phyloP scores from a whole-genome alignment of 108 stramenopile genomes.

The Cyclotella choctawhatcheeana region DNA sequence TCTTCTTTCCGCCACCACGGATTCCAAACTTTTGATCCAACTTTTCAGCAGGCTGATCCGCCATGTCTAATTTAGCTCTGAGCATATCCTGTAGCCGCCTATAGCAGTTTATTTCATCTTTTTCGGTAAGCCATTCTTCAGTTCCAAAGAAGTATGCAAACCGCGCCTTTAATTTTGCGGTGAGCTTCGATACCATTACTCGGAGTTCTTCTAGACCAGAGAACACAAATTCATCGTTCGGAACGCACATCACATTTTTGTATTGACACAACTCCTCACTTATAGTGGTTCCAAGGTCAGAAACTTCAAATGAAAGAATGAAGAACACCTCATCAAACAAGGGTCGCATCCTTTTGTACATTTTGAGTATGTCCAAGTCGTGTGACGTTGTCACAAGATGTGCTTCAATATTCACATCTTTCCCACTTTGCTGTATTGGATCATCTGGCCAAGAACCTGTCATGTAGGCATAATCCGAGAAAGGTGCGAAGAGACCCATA shows the following conservation, averaged over 20 bases:
- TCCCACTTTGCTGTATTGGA: slow-evolving; percentile 26
- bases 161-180: slow-evolving; percentile 23
- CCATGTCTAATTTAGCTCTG: slow-evolving; percentile 23
- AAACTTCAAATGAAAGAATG: slow-evolving; percentile 20
- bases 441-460: slow-evolving; percentile 22
- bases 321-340: slow-evolving; percentile 47
- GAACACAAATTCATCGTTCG: slow-evolving; percentile 43
- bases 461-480: slow-evolving; percentile 33
- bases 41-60: slow-evolving; percentile 16
- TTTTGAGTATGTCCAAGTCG: slow-evolving; percentile 28
- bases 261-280: slow-evolving; percentile 26
- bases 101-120: slow-evolving; percentile 19
- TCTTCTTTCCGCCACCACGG: slow-evolving; percentile 24
- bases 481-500: slow-evolving; percentile 46
- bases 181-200: slow-evolving; percentile 25
- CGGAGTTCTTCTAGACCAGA: slow-evolving; percentile 24
- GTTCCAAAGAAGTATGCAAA: slow-evolving; percentile 46
- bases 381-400: slow-evolving; percentile 39
- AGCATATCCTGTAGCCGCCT: slow-evolving; percentile 35
- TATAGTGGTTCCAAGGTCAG: background rate
- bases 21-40: slow-evolving; percentile 39
- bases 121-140: slow-evolving; percentile 6
- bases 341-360: slow-evolving; percentile 40
- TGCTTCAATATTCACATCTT: slow-evolving; percentile 18
- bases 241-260: slow-evolving; percentile 50